Base-by-base conservation (phyloP, 805 yeast genomes). In the Suhomyces pyralidae region DNA sequence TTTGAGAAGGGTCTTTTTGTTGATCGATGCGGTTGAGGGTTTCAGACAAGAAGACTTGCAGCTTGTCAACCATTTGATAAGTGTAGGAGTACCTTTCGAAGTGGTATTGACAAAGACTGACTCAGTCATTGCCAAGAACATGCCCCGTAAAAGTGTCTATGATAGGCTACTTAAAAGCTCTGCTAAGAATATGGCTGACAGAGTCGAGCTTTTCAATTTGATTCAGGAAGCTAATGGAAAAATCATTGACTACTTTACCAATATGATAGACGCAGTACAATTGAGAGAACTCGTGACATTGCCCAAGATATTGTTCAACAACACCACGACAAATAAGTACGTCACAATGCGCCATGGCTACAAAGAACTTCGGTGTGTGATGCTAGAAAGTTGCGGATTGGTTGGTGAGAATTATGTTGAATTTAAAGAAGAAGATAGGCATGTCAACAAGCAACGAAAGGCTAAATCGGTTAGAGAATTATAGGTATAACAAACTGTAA, bases 41-140 rank as follows among this genome's bases (percentile, higher is more conserved):
- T 69, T 88, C 45, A 76, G 77, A 20, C 77, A 74, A 1, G 79
- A 80, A 52, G 97, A 91, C 65, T 63, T 67, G 14, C 52, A 66
- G 24, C 75, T 89, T 7, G 65, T 88, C 2, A 77, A 78, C 3
- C 71, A 77, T 47, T 67, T 90, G 46, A 70, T 68, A 1, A 69
- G 70, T 1, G 61, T 70, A 47, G 96, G 93, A 0, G 73, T 84
- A 3, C 83, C 88, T 0, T 89, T 85, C 67, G 93, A 88, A 54
- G 68, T 90, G 5, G 80, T 90, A 0, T 81, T 90, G 65, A 90
- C 96, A 24, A 90, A 90, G 61, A 80, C 85, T 46, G 97, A 91
- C 64, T 76, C 76, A 55, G 61, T 86, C 5, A 62, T 66, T 14
- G 49, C 61, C 9, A 67, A 64, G 32, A 46, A 55, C 30, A 62